phyloP scores from a whole-genome alignment of 2,329 filamentous ascomycete species.

The Sporothrix phasma region DNA sequence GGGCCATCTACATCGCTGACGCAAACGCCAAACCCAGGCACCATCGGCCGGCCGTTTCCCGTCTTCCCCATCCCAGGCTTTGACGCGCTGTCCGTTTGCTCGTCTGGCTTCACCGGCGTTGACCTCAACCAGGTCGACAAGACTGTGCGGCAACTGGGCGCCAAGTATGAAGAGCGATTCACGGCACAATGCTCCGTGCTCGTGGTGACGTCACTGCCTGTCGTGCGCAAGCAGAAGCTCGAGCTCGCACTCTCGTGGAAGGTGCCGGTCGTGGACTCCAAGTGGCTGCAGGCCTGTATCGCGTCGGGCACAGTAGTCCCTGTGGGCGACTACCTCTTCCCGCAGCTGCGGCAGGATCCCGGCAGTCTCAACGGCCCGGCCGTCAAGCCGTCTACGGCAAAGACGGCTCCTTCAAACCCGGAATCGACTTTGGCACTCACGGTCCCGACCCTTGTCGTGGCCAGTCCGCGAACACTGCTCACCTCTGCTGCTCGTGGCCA shows the following conservation, averaged over 20 bases:
- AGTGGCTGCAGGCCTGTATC: slow-evolving; percentile 82
- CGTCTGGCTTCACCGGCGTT: slow-evolving; percentile 72
- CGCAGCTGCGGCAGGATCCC: slow-evolving; percentile 32
- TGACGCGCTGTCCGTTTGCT: slow-evolving; percentile 59
- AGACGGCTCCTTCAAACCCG: slow-evolving; percentile 13
- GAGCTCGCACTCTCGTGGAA: slow-evolving; percentile 63
- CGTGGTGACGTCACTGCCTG: slow-evolving; percentile 52
- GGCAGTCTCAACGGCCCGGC: slow-evolving; percentile 10
- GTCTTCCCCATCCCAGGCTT: slow-evolving; percentile 62
- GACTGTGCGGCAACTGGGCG: slow-evolving; percentile 65
- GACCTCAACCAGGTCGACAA: slow-evolving; percentile 79
- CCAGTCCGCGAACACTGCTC: slow-evolving; percentile 5
- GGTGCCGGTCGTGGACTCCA: slow-evolving; percentile 68
- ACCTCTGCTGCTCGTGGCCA: background rate
- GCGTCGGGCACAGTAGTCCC: slow-evolving; percentile 41
- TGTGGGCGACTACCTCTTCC: slow-evolving; percentile 37
- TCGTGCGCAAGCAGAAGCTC: slow-evolving; percentile 63
- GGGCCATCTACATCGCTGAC: slow-evolving; percentile 34
- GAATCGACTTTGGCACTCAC: slow-evolving; percentile 11
- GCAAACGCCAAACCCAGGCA: slow-evolving; percentile 39
- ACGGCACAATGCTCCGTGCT: slow-evolving; percentile 63
- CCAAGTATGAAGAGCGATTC: slow-evolving; percentile 68
- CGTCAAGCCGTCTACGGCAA: background rate
- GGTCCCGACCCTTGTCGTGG: slow-evolving; percentile 15
- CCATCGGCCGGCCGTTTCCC: slow-evolving; percentile 68